Evolutionary conservation across 2,329 filamentous ascomycete species (phyloP), one percentile per base, ranked within the genome.

Genomic region (Lizonia empirigonia): DNA sequence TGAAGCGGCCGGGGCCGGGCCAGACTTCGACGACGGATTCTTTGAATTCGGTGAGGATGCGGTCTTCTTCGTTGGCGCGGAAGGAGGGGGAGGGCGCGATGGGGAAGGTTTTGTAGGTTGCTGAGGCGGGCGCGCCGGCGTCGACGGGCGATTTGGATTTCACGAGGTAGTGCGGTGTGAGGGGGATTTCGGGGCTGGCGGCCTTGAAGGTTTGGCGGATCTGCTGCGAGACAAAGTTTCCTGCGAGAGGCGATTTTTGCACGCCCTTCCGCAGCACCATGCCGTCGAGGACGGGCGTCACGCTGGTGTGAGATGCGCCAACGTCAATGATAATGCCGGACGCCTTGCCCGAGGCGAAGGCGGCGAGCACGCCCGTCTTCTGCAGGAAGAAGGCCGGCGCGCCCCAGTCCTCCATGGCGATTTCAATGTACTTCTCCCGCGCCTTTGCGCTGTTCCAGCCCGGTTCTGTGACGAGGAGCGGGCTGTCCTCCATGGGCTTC

Each of bases 391-490:
- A 97, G 5, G 94, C 94, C 15, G 94, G 94, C 48, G 88, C 89
- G 22, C 91, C 92, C 91, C 94, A 99, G 69, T 86, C 90, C 80
- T 99, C 94, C 87, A 99, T 97, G 53, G 91, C 91, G 57, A 97
- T 86, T 77, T 99, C 94, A 66, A 97, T 93, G 32, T 88, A 87
- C 82, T 94, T 96, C 77, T 99, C 94, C 53, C 95, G 83, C 53
- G 89, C 85, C 78, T 97, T 97, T 34, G 84, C 76, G 20, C 86
- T 82, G 75, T 96, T 97, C 92, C 93, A 97, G 9, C 90, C 89
- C 12, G 92, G 89, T 76, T 99, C 94, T 1, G 91, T 96, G 84
- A 99, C 88, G 52, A 99, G 80, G 54, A 99, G 78, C 7, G 94
- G 95, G 73, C 90, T 94, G 73, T 97, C 94, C 40, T 88, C 85